These are phyloP conservation scores for Cyclostephanos tholiformis DNA, from an alignment of 108 stramenopile species.

Conservation along the genomic window DNA sequence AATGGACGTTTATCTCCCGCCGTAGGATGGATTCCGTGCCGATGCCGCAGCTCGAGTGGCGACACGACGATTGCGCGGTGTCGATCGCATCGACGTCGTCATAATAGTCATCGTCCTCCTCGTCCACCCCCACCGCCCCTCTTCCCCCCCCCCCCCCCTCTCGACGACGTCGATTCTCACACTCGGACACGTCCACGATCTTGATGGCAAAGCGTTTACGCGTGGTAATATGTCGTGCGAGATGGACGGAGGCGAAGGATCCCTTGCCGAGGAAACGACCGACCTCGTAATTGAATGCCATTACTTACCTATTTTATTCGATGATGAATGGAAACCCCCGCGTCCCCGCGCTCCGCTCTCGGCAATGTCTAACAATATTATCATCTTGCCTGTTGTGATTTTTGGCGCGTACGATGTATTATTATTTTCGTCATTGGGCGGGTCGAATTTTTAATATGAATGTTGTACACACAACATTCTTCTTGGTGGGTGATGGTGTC, in stretches of 20 bases:
- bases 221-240: slow-evolving; percentile 15
- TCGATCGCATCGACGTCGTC: not conserved
- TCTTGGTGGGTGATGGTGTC: no score
- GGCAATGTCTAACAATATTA: no score
- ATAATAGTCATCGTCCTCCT: no score
- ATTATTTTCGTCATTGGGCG: no score
- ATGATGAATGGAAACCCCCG: no score
- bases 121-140: not conserved
- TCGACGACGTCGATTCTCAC: not conserved
- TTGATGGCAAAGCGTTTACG: slow-evolving; percentile 9
- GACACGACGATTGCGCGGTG: no score
- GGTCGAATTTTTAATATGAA: no score
- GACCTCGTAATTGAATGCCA: slow-evolving; percentile 32
- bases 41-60: no score
- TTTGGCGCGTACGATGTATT: no score
- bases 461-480: no score
- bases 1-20: slow-evolving; percentile 24
- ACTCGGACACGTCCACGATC: slow-evolving; percentile 13
- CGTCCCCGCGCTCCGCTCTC: no score
- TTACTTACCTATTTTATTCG: not conserved
- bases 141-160: not conserved
- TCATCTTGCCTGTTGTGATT: no score
- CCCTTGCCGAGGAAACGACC: slow-evolving; percentile 32
- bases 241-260: slow-evolving; percentile 29
- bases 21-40: slow-evolving; percentile 1